phyloP scores from a whole-genome alignment of 2,329 filamentous ascomycete species.

The Pseudogymnoascus sp. region DNA sequence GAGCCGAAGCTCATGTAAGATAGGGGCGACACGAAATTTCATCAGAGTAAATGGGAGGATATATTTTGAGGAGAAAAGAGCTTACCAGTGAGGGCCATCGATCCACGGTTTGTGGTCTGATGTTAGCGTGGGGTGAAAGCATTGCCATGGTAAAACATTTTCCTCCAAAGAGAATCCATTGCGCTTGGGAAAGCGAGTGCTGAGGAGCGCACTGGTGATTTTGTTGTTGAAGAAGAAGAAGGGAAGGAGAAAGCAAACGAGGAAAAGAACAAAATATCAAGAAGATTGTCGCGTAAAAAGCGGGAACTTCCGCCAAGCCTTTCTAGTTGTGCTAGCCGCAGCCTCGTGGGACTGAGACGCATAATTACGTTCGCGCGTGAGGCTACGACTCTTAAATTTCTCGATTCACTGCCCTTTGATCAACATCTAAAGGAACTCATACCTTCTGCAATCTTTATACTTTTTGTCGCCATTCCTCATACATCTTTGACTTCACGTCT shows the following conservation, averaged over 20 bases:
- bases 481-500: background rate
- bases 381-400: slow-evolving; percentile 3
- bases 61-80: background rate
- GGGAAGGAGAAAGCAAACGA: background rate
- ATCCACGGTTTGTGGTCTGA: background rate
- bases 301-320: slow-evolving; percentile 5
- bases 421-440: background rate
- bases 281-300: slow-evolving; percentile 6
- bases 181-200: background rate
- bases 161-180: background rate
- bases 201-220: background rate
- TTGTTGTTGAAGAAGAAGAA: background rate
- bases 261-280: slow-evolving; percentile 5
- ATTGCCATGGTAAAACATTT: background rate
- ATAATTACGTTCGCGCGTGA: slow-evolving; percentile 6
- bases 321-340: slow-evolving; percentile 4
- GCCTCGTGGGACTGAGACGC: background rate
- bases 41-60: slow-evolving; percentile 36
- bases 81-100: slow-evolving; percentile 12
- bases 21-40: slow-evolving; percentile 53
- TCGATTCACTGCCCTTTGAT: background rate
- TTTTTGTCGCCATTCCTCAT: background rate
- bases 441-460: background rate
- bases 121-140: background rate
- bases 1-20: slow-evolving; percentile 39